Conservation (phyloP, 2,329 filamentous ascomycete species). For the Talaromyces sp. region DNA sequence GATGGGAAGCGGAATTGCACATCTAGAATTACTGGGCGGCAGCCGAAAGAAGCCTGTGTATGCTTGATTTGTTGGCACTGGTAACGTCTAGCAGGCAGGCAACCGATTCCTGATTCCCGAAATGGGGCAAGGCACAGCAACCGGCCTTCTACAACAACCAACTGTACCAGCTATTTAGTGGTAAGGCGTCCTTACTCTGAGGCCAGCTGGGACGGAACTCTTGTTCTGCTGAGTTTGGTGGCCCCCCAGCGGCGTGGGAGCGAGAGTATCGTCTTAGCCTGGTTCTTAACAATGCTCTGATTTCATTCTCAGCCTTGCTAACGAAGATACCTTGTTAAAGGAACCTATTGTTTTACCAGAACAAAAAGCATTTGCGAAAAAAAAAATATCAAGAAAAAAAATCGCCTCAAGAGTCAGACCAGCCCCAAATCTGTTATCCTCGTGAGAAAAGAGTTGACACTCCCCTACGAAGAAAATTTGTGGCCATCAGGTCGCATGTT, state of each 20-base stretch:
- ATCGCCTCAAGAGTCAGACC: neutral
- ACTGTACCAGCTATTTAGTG: neutral
- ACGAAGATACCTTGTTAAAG: neutral
- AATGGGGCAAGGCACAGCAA: slow-evolving; percentile 7
- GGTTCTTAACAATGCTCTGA: neutral
- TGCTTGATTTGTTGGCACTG: slow-evolving; percentile 7
- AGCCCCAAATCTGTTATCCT: neutral
- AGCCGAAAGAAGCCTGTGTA: neutral
- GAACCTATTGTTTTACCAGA: neutral
- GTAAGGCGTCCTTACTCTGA: neutral
- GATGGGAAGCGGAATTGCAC: neutral
- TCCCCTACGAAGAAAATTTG: neutral
- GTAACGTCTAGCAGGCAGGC: slow-evolving; percentile 1
- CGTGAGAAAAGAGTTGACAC: neutral
- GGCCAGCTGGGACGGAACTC: neutral
- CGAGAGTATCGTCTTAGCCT: neutral
- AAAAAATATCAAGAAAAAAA: neutral
- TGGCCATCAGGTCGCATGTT: neutral
- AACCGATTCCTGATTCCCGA: slow-evolving; percentile 4
- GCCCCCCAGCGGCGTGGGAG: neutral
- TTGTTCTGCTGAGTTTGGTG: neutral
- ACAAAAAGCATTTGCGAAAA: neutral
- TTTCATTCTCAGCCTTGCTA: neutral
- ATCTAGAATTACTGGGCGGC: slow-evolving; percentile 1
- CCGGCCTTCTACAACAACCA: slow-evolving; percentile 7